Percentiles rank a stretch among this genome's conserved stretches.
phyloP scores from a whole-genome alignment of 768 basidiomycete genomes.

The Suillus placidus region DNA sequence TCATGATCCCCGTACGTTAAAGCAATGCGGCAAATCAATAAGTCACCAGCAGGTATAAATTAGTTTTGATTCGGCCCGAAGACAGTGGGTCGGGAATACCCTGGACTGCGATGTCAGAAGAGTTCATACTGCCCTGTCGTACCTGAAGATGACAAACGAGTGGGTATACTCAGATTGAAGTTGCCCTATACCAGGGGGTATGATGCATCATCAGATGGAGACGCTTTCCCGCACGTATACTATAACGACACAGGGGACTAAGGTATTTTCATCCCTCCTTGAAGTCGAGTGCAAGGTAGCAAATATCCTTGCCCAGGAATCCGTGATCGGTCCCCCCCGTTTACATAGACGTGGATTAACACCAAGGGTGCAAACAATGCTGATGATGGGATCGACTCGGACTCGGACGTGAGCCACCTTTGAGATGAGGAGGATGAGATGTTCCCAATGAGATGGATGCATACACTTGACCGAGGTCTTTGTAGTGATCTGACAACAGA shows the following conservation, averaged over 20 bases:
- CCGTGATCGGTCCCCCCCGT: background rate
- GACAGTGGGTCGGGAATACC: background rate
- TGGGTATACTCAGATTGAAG: background rate
- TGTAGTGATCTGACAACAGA: too few species aligned
- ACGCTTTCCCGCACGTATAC: too few species aligned
- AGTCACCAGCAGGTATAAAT: background rate
- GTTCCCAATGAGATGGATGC: too few species aligned
- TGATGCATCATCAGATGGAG: too few species aligned
- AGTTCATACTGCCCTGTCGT: background rate
- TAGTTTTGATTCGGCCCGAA: background rate
- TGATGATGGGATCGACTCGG: too few species aligned
- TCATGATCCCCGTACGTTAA: background rate
- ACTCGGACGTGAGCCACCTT: too few species aligned
- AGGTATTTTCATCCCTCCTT: background rate
- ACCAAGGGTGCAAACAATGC: background rate
- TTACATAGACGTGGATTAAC: background rate
- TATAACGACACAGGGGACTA: background rate
- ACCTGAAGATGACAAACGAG: background rate
- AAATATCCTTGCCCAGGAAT: background rate
- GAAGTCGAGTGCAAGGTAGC: background rate
- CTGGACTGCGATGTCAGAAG: too few species aligned
- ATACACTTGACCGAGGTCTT: too few species aligned
- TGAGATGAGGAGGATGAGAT: too few species aligned
- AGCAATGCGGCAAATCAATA: background rate
- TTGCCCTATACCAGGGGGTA: background rate